Percentiles rank a stretch among this genome's conserved stretches.
phyloP scores from a whole-genome alignment of 140 eudicot species.

The Flaveria floridana region DNA sequence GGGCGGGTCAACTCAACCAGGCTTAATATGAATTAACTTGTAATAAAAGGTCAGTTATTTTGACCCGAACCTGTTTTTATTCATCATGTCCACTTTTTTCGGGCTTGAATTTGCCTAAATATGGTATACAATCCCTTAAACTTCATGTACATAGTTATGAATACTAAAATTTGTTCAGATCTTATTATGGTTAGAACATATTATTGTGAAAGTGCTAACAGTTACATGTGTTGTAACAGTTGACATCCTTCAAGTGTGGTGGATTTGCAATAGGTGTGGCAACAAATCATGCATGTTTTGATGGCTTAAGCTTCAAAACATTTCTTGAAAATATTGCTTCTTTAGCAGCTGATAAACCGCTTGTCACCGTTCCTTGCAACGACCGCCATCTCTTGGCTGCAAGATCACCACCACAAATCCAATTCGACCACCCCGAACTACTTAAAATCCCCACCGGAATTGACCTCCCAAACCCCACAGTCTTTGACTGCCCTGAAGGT shows the following conservation, averaged over 20 bases:
- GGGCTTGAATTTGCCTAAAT: not conserved
- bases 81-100: no score
- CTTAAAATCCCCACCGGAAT: constrained; percentile 48
- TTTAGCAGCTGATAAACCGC: constrained; percentile 57
- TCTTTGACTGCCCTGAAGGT: constrained; percentile 50
- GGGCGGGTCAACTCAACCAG: no score
- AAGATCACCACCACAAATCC: constrained; percentile 69
- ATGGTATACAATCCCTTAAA: not conserved
- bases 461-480: constrained; percentile 41
- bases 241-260: constrained; percentile 84
- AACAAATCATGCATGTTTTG: constrained; percentile 66
- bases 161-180: no score
- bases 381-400: constrained; percentile 77
- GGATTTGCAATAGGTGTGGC: constrained; percentile 74
- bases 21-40: no score
- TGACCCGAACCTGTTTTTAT: no score
- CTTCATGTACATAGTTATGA: not conserved
- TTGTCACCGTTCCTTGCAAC: constrained; percentile 56
- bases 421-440: constrained; percentile 76
- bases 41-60: no score
- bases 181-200: not conserved
- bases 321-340: constrained; percentile 69
- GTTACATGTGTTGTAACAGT: constrained; percentile 36
- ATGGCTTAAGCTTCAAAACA: constrained; percentile 65
- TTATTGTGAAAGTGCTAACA: not conserved